A percentile compares a stretch with the other conserved stretches of the same genome.
Conservation (phyloP, 2,329 filamentous ascomycete genomes). For the Helotiales sp. region DNA sequence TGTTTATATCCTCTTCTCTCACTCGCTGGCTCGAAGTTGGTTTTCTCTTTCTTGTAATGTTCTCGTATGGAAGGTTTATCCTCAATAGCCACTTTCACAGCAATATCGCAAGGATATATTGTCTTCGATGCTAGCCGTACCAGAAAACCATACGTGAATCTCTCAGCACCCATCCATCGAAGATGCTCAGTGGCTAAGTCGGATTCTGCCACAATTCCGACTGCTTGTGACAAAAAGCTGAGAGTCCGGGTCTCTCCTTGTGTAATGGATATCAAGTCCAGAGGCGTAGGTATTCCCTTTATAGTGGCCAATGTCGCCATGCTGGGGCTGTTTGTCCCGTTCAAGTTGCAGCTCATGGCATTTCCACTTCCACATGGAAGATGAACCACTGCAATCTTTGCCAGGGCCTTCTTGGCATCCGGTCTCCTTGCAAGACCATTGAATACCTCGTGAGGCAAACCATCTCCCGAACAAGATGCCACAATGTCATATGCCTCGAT, state of each 20-base stretch:
- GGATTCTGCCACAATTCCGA: conserved; percentile 86
- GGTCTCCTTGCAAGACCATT: conserved; percentile 80
- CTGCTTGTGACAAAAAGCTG: conserved; percentile 86
- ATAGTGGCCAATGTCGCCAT: conserved; percentile 80
- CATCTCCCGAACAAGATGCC: conserved; percentile 88
- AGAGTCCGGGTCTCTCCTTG: conserved; percentile 73
- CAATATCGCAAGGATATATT: conserved; percentile 85
- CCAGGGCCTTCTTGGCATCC: conserved; percentile 73
- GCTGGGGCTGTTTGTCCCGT: conserved; percentile 74
- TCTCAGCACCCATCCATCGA: conserved; percentile 85
- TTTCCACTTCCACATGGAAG: conserved; percentile 94
- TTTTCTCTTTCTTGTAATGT: conserved; percentile 61
- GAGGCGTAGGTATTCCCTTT: conserved; percentile 79
- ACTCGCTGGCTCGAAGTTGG: conserved; percentile 28
- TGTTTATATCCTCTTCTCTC: conserved; percentile 32
- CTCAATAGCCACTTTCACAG: conserved; percentile 77
- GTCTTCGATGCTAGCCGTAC: conserved; percentile 72
- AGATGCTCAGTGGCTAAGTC: conserved; percentile 89
- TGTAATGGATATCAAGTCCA: conserved; percentile 87
- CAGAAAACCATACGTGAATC: conserved; percentile 86
- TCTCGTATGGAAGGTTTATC: conserved; percentile 73
- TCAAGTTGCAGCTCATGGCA: conserved; percentile 86
- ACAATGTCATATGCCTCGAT: conserved; percentile 81
- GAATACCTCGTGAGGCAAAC: conserved; percentile 89
- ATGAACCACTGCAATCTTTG: conserved; percentile 78